phyloP scores from a whole-genome alignment of 2,329 filamentous ascomycete genomes.

The Cladophialophora bantiana region DNA sequence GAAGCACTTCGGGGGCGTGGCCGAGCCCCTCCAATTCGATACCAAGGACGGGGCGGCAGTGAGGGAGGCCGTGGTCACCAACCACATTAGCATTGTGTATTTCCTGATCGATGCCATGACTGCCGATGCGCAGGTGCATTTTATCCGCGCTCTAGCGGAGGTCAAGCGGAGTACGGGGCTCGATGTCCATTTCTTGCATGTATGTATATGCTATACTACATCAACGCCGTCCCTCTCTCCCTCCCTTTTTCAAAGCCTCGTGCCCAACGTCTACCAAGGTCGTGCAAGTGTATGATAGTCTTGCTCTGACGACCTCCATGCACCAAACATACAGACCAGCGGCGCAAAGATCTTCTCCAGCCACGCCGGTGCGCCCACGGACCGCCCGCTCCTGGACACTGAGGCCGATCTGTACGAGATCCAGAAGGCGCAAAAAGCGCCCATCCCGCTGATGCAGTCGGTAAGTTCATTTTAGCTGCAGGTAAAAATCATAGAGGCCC shows the following conservation, averaged over 20 bases:
- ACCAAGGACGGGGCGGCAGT: slow-evolving; percentile 48
- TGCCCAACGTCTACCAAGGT: no score
- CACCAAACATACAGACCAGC: slow-evolving; percentile 45
- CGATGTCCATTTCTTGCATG: slow-evolving; percentile 60
- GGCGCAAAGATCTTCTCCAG: slow-evolving; percentile 62
- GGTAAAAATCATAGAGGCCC: no score
- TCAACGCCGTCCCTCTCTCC: no score
- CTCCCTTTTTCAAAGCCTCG: no score
- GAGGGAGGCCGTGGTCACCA: slow-evolving; percentile 48
- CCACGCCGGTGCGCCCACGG: slow-evolving; percentile 54
- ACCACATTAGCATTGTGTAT: slow-evolving; percentile 58
- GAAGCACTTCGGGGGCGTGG: slow-evolving; percentile 46
- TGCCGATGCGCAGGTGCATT: slow-evolving; percentile 45
- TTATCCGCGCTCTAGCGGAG: slow-evolving; percentile 57
- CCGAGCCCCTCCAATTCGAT: slow-evolving; percentile 53
- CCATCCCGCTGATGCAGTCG: slow-evolving; percentile 38
- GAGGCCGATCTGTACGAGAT: slow-evolving; percentile 54
- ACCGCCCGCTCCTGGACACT: slow-evolving; percentile 53
- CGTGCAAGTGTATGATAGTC: neutral
- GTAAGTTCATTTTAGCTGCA: slow-evolving; percentile 32
- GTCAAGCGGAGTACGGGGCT: slow-evolving; percentile 51
- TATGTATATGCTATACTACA: slow-evolving; percentile 39
- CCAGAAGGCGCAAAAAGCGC: slow-evolving; percentile 49
- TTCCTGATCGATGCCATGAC: slow-evolving; percentile 55
- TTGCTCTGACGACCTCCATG: neutral